A percentile compares a stretch with the other conserved stretches of the same genome.
Conservation (phyloP, 768 basidiomycete genomes). For the Trametes punicea region DNA sequence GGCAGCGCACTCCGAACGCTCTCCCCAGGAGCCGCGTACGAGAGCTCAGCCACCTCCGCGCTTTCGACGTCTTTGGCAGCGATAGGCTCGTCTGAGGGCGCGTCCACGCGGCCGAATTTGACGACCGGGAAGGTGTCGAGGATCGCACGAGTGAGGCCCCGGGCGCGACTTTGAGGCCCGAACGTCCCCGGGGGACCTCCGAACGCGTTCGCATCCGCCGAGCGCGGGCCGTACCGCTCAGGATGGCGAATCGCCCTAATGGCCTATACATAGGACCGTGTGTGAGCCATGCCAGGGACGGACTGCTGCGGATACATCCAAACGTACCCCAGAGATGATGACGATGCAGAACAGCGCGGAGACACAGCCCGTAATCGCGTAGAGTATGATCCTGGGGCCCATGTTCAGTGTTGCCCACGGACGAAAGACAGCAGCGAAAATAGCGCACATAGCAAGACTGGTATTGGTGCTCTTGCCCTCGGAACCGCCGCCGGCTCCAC, state of each 20-base stretch:
- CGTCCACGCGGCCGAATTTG: constrained; percentile 58
- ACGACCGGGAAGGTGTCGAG: constrained; percentile 94
- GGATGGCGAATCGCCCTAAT: constrained; percentile 83
- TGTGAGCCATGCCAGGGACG: neutral
- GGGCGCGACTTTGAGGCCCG: constrained; percentile 61
- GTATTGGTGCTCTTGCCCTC: constrained; percentile 16
- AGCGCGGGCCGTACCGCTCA: constrained; percentile 84
- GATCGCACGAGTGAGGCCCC: constrained; percentile 89
- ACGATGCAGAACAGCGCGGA: constrained; percentile 82
- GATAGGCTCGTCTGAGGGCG: constrained; percentile 5
- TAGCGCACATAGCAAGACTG: constrained; percentile 67
- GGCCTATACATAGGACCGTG: constrained; percentile 43
- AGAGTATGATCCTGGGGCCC: constrained; percentile 66
- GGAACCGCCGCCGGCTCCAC: neutral
- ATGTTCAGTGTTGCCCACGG: neutral
- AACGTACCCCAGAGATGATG: constrained; percentile 75
- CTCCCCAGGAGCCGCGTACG: neutral
- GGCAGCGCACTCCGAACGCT: too few species aligned
- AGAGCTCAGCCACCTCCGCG: neutral
- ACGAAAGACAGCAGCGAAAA: neutral
- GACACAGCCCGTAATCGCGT: constrained; percentile 87
- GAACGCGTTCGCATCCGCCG: constrained; percentile 28
- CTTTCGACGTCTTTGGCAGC: constrained; percentile 34
- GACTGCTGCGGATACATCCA: neutral
- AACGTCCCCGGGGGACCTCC: constrained; percentile 29